Evolutionary conservation across 2,329 filamentous ascomycete genomes (phyloP), one percentile per base, ranked within the genome.

Genomic region (Whalleya microplaca): DNA sequence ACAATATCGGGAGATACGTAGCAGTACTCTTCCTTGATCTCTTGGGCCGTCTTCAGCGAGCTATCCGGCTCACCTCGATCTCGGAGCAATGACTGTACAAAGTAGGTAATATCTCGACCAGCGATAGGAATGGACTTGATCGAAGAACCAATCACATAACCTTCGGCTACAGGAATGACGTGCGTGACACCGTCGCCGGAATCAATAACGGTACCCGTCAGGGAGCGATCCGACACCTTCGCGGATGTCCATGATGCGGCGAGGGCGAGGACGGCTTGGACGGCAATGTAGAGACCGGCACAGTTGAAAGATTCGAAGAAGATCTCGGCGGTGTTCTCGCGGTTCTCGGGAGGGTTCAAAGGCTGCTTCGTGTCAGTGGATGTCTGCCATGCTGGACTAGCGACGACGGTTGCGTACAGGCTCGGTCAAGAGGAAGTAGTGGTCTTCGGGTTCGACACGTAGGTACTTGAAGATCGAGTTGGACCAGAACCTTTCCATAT

Each of bases 241-340:
- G 93, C 96, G 47, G 93, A 97, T 23, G 95, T 99, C 95, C 95
- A 99, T 8, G 95, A 98, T 19, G 96, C 95, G 44, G 95, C 95
- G 45, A 99, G 85, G 16, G 96, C 95, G 53, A 99, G 88, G 20
- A 99, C 95, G 29, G 95, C 95, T 78, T 99, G 95, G 14, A 99
- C 95, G 45, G 95, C 95, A 73, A 99, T 99, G 78, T 99, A 99
- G 64, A 99, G 88, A 78, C 95, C 95, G 56, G 95, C 94, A 75
- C 95, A 98, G 80, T 99, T 99, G 83, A 99, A 99, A 2, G 95
- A 98, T 74, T 99, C 95, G 79, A 99, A 99, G 86, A 99, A 97
- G 77, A 99, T 99, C 75, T 99, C 95, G 75, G 95, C 95, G 21
- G 95, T 98, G 75, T 96, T 97, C 78, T 99, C 95, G 72, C 95